Conservation (phyloP, 495 filamentous ascomycete genomes). For the Penicillium herquei region DNA sequence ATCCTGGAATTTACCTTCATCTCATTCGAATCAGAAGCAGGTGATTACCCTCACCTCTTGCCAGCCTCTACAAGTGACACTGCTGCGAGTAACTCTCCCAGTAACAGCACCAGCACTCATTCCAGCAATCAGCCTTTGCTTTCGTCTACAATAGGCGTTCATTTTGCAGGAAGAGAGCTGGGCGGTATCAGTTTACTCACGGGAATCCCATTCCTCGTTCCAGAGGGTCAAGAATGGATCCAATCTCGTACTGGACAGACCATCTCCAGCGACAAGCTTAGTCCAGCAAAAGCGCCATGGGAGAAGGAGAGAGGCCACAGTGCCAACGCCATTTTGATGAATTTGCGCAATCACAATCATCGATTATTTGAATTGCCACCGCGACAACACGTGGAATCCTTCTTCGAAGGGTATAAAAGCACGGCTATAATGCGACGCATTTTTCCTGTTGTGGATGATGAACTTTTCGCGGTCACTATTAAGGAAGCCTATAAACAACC, state of each 20-base stretch:
- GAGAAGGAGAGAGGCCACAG: conserved; percentile 32
- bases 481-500: conserved; percentile 35
- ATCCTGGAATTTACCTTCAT: background rate
- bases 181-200: conserved; percentile 46
- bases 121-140: conserved; percentile 14
- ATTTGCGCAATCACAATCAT: conserved; percentile 15
- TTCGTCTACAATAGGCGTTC: conserved; percentile 39
- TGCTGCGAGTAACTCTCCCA: conserved; percentile 17
- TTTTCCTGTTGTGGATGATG: conserved; percentile 42
- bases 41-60: conserved; percentile 8
- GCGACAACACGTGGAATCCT: conserved; percentile 13
- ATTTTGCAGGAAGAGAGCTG: conserved; percentile 49
- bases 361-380: conserved; percentile 30
- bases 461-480: conserved; percentile 43
- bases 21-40: conserved; percentile 7
- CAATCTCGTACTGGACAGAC: conserved; percentile 44
- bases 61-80: background rate
- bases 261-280: conserved; percentile 36
- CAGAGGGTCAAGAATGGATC: conserved; percentile 47
- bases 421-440: conserved; percentile 35
- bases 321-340: conserved; percentile 23
- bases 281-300: conserved; percentile 31
- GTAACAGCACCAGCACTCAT: conserved; percentile 6
- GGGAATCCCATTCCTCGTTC: conserved; percentile 46
- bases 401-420: conserved; percentile 26